Evolutionary conservation across 805 yeast genomes (phyloP).

Genomic region (Kazachstania psychrophila): DNA sequence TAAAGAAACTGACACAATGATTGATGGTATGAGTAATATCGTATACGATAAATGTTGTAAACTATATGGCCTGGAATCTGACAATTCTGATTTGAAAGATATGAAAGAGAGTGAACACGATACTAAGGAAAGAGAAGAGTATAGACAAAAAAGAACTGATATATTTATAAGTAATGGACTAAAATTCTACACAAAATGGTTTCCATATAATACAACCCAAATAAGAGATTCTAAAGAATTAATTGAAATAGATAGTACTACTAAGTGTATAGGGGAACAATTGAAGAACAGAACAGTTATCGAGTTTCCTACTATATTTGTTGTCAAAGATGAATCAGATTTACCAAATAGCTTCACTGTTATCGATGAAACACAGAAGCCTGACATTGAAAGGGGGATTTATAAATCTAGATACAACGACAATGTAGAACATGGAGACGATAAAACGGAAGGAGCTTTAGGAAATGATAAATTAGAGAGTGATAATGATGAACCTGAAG

Average conservation of each 20-base stretch:
- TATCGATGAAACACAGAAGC: constrained; percentile 14
- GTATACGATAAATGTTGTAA: constrained; percentile 23
- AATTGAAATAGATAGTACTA: constrained; percentile 30
- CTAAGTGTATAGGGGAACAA: constrained; percentile 36
- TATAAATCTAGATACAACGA: background rate
- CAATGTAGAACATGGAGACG: background rate
- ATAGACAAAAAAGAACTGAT: constrained; percentile 12
- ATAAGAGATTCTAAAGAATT: constrained; percentile 31
- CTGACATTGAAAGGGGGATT: constrained; percentile 2
- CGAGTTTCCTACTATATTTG: constrained; percentile 67
- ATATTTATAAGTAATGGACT: constrained; percentile 10
- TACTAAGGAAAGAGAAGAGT: constrained; percentile 3
- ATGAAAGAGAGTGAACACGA: background rate
- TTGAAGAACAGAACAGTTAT: constrained; percentile 53
- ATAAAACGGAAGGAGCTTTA: background rate
- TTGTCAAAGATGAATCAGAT: constrained; percentile 27
- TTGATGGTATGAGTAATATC: constrained; percentile 27
- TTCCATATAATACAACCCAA: constrained; percentile 25
- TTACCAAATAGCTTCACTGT: constrained; percentile 24
- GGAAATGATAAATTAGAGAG: background rate
- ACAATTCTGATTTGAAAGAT: background rate
- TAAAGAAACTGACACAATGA: constrained; percentile 26
- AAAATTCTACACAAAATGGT: constrained; percentile 23
- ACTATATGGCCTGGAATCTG: constrained; percentile 6
- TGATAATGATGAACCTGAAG: constrained; percentile 6